Evolutionary conservation across 108 stramenopile genomes (phyloP), one percentile per base, ranked within the genome.

Genomic region (Chaetoceros muelleri): DNA sequence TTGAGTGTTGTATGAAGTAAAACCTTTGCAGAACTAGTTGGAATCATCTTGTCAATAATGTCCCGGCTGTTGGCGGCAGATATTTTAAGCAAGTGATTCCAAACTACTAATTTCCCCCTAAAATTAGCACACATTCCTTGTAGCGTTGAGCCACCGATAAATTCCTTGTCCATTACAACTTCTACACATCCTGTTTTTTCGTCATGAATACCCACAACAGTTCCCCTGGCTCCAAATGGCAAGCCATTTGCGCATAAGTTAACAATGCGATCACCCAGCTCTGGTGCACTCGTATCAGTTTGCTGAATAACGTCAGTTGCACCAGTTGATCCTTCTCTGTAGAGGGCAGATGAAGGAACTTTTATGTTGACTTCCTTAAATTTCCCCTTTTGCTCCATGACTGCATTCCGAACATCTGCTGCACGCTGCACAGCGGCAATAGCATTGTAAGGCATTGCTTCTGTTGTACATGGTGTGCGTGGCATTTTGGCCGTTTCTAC

Each of bases 151-250:
- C 97, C 97, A 46, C 96, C 98, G 34, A 97, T 83, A 58, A 99
- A 98, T 66, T 96, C 95, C 62, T 96, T 93, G 70, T 99, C 99
- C 76, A 97, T 92, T 24, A 99, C 90, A 40, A 99, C 93, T 56
- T 99, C 99, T 28, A 99, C 99, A 66, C 94, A 96, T 21, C 86
- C 93, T 16, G 84, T 86, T 18, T 70, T 66, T 30, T 74, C 70
- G 58, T 91, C 79, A 66, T 99, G 97, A 57, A 92, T 81, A 0
- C 82, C 91, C 60, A 98, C 90, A 48, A 99, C 96, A 28, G 96
- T 96, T 24, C 99, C 99, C 62, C 93, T 71, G 24, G 84, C 73
- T 44, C 97, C 99, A 66, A 99, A 97, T 3, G 99, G 97, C 40
- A 95, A 90, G 26, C 94, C 95, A 48, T 63, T 79, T 1, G 81